A percentile compares a stretch with the other conserved stretches of the same genome.
Evolutionary conservation across 306 rosid genomes (phyloP).

Genomic region (Prunus mume): DNA sequence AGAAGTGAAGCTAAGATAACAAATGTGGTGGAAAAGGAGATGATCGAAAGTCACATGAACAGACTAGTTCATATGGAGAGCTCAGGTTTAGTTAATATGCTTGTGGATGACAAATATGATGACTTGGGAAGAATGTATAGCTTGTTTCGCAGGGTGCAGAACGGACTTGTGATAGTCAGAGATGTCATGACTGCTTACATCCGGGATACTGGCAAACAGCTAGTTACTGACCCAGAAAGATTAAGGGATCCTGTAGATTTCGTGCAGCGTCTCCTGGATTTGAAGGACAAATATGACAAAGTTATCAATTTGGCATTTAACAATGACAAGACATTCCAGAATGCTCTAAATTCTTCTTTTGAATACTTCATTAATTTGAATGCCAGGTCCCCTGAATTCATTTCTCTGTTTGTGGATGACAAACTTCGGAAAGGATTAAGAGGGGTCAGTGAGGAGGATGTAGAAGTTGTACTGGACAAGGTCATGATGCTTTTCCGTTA

Average conservation of each 20-base stretch:
- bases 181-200: conserved; percentile 78
- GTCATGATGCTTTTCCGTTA: conserved; percentile 80
- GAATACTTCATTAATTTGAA: conserved; percentile 80
- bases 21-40: conserved; percentile 74
- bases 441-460: conserved; percentile 91
- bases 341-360: conserved; percentile 86
- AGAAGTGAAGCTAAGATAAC: conserved; percentile 70
- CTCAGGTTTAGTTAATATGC: conserved; percentile 81
- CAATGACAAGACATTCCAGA: conserved; percentile 90
- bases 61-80: conserved; percentile 79
- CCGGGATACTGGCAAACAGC: conserved; percentile 68
- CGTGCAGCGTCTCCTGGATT: conserved; percentile 74
- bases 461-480: conserved; percentile 77
- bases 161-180: conserved; percentile 52
- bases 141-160: conserved; percentile 61
- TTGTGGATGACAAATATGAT: conserved; percentile 74
- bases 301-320: conserved; percentile 61
- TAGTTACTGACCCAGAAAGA: conserved; percentile 82
- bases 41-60: conserved; percentile 75
- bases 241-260: conserved; percentile 81
- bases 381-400: conserved; percentile 70
- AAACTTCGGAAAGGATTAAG: conserved; percentile 74
- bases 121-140: conserved; percentile 80
- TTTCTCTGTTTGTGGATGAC: conserved; percentile 79
- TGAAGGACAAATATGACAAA: conserved; percentile 77